Evolutionary conservation across 106 monocot species (phyloP), one percentile per base, ranked within the genome.

Genomic region (Allium sativum): DNA sequence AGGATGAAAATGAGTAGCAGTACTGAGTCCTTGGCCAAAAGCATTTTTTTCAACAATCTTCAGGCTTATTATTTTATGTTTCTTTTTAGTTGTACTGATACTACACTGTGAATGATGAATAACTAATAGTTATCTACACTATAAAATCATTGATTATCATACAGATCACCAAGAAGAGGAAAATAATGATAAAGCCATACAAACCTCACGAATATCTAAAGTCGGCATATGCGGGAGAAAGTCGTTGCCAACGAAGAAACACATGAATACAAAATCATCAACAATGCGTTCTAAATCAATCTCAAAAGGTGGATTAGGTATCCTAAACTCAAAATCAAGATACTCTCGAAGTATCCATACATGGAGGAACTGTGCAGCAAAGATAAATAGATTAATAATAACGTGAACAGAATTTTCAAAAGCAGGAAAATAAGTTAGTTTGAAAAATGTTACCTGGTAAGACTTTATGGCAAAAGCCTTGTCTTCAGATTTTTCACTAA

Each of bases 181-280:
- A 8, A 46, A 48, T 17, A n/a, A 44, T 60, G 44, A 4, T 8
- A 44, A 60, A 42, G 20, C 10, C 14, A 17, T 15, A 51, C 73
- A 52, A 70, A 98, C 92, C 98, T 98, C 98, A 21, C 85, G 84
- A 62, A 98, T 98, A 75, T 98, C 91, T 46, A 98, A 65, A 17
- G 98, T 88, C 46, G 98, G 98, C 88, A 98, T 88, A 72, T 98
- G 98, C 3, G 98, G 98, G 16, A 98, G 91, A 73, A 98, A 98
- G 64, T 98, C 98, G 81, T 98, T 98, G 44, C 98, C 98, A 59
- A 92, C 92, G 77, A 96, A 96, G 57, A 96, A 96, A 55, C 90
- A 87, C 59, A 92, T 81, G 70, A 88, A 98, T 69, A 98, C 82
- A 64, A 98, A 98, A 81, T 98, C 98, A 75, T 98, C 98, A 59